Percentiles rank a stretch among this genome's conserved stretches.
Conservation (phyloP, 2,329 filamentous ascomycete genomes). For the Graphilbum sp. region DNA sequence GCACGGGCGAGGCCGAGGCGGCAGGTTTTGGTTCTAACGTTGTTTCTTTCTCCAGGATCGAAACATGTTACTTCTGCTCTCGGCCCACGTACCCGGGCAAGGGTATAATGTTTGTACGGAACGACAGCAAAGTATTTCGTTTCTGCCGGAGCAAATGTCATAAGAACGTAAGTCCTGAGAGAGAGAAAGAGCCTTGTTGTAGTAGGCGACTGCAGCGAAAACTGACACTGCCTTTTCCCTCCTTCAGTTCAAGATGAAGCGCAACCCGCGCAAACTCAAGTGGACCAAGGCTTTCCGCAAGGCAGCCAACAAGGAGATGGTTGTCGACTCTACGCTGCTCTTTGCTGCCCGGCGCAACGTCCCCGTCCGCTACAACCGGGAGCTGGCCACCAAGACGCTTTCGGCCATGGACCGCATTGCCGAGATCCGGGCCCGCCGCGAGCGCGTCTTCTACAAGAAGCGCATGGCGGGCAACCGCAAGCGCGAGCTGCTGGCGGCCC, state of each 20-base stretch:
- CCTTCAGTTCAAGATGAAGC: constrained; percentile 81
- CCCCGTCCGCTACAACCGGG: constrained; percentile 88
- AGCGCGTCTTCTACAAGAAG: constrained; percentile 86
- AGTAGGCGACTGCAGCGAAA: background rate
- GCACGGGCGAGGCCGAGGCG: too few species aligned
- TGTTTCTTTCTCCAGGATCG: constrained; percentile 23
- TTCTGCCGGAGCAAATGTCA: constrained; percentile 47
- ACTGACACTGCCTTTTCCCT: background rate
- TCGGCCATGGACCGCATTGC: constrained; percentile 81
- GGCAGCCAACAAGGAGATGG: constrained; percentile 71
- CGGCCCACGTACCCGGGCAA: constrained; percentile 39
- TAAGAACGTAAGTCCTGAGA: constrained; percentile 38
- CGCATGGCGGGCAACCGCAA: constrained; percentile 85
- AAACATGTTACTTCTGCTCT: constrained; percentile 58
- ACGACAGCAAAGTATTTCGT: constrained; percentile 35
- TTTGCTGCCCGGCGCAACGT: constrained; percentile 89
- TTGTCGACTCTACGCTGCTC: constrained; percentile 83
- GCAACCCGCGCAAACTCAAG: constrained; percentile 89
- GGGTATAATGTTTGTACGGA: constrained; percentile 36
- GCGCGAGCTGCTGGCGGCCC: constrained; percentile 59
- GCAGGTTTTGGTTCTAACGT: constrained; percentile 4
- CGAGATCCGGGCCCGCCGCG: constrained; percentile 69
- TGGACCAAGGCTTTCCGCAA: constrained; percentile 93
- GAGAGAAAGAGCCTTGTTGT: too few species aligned
- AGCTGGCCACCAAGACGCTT: constrained; percentile 73